A percentile compares a stretch with the other conserved stretches of the same genome.
phyloP scores from a whole-genome alignment of 768 basidiomycete species.

The Mycena venus region DNA sequence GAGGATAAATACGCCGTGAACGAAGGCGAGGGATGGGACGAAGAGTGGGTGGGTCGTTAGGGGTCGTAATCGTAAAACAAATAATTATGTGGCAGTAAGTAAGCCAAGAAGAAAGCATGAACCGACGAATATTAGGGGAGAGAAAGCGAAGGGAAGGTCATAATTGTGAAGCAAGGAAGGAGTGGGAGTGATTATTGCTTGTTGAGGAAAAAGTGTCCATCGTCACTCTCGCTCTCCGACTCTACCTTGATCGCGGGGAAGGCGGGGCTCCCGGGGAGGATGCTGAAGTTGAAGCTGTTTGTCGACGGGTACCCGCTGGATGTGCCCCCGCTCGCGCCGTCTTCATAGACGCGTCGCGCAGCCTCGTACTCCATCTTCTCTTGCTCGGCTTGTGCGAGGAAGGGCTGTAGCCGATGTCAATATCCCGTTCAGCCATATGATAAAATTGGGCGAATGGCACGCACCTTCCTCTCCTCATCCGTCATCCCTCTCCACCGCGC shows the following conservation, averaged over 20 bases:
- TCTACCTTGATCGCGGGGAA: conserved; percentile 74
- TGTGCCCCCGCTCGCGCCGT: conserved; percentile 62
- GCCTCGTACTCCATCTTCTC: conserved; percentile 96
- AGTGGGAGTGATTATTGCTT: too few relatives aligned
- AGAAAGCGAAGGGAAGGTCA: too few relatives aligned
- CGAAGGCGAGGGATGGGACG: conserved; percentile 17
- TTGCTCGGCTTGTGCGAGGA: conserved; percentile 92
- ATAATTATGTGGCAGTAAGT: not conserved
- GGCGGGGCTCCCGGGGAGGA: conserved; percentile 77
- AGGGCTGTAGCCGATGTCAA: conserved; percentile 70
- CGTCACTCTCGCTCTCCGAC: conserved; percentile 82
- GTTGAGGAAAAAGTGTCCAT: conserved; percentile 54
- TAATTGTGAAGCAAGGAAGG: too few relatives aligned
- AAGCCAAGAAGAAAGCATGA: conserved; percentile 9
- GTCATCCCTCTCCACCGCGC: conserved; percentile 95
- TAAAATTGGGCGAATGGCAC: conserved; percentile 31
- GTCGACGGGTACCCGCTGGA: conserved; percentile 74
- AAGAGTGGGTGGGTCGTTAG: conserved; percentile 49
- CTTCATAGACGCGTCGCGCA: conserved; percentile 88
- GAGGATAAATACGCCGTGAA: conserved; percentile 47
- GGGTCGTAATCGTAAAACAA: conserved; percentile 18
- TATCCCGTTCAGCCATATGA: conserved; percentile 5
- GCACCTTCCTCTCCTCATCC: conserved; percentile 92
- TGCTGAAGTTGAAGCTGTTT: conserved; percentile 84
- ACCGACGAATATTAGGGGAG: too few relatives aligned